A percentile compares a stretch with the other conserved stretches of the same genome.
Evolutionary conservation across 2,329 filamentous ascomycete species (phyloP).

Genomic region (Tetracladium maxilliforme): DNA sequence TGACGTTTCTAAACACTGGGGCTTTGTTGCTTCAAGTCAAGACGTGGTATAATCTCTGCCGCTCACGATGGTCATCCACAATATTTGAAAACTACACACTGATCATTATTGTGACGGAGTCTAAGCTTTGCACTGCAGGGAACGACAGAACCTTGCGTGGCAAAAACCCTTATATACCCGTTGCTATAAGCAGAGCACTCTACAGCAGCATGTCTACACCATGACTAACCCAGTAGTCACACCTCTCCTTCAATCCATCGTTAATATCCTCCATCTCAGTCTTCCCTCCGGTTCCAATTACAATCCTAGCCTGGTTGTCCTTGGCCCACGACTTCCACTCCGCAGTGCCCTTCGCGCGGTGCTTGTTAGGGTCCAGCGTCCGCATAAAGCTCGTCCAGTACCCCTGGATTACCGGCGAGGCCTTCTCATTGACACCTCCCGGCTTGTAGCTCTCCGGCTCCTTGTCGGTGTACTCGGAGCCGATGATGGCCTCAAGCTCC

Average conservation of each 20-base stretch:
- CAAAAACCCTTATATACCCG: too few relatives aligned
- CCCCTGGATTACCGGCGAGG: constrained; percentile 46
- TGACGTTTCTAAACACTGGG: constrained; percentile 1
- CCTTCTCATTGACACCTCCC: constrained; percentile 34
- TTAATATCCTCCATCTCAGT: constrained; percentile 28
- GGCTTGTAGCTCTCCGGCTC: constrained; percentile 39
- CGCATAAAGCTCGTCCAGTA: constrained; percentile 67
- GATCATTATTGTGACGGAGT: too few relatives aligned
- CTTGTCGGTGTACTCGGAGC: constrained; percentile 34
- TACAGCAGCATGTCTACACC: constrained; percentile 30
- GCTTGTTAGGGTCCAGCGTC: constrained; percentile 47
- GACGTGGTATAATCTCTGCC: too few relatives aligned
- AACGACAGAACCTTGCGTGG: too few relatives aligned
- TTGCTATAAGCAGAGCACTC: too few relatives aligned
- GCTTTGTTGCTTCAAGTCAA: too few relatives aligned
- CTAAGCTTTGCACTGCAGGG: too few relatives aligned
- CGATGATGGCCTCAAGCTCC: constrained; percentile 54
- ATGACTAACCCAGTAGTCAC: constrained; percentile 32
- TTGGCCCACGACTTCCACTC: constrained; percentile 26
- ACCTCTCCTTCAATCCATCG: constrained; percentile 22
- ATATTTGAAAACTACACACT: too few relatives aligned
- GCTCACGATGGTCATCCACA: too few relatives aligned
- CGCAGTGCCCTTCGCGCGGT: constrained; percentile 27
- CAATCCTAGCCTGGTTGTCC: constrained; percentile 17
- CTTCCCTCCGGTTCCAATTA: constrained; percentile 25